Base-by-base conservation (phyloP, 106 monocot genomes). In the Allium fistulosum region DNA sequence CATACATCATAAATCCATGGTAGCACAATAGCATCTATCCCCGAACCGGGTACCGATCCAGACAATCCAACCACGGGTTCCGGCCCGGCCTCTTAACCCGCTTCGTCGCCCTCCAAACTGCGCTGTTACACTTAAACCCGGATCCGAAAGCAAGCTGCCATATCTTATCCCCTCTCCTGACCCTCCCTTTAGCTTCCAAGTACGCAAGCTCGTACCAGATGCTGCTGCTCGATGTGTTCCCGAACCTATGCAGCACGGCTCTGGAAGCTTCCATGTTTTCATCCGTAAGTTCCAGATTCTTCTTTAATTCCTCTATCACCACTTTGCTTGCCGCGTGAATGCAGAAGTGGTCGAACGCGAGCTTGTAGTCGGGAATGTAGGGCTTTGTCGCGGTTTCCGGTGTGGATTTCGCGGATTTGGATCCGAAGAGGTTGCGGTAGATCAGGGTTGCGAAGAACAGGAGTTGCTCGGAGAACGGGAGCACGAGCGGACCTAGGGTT, bases 191-290 rank as follows among this genome's bases (percentile, higher is more conserved):
- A 37, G 93, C 85, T 72, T 93, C 93, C 22, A 89, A 67, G 68
- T 93, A 93, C 3, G 93, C 93, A 7, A 93, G 86, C 82, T 93
- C 88, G 73, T 93, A 93, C 93, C 93, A 93, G 18, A 93, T 84
- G 81, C 83, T 89, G 67, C 88, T 88, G 77, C 93, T 93, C 9
- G 86, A 89, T 1, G 88, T 93, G 83, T 89, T 93, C 10, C 93
- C 93, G 71, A 93, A 93, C 8, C 88, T 66, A 70, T 86, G 93
- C 11, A 93, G 86, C 51, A 79, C 78, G 18, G 81, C 81, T 10
- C 83, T 83, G 6, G 93, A 84, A 2, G 93, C 88, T 80, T 93
- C 93, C 67, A 93, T 51, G 79, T 88, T 79, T 14, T 51, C 50
- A 28, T 80, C 83, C 16, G 77, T 81, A 15, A 93, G 88, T 60